These are phyloP conservation scores for Pyrrhoderma lamaoense DNA, from an alignment of 1,284 basidiomycete species.

Conservation along the genomic window DNA sequence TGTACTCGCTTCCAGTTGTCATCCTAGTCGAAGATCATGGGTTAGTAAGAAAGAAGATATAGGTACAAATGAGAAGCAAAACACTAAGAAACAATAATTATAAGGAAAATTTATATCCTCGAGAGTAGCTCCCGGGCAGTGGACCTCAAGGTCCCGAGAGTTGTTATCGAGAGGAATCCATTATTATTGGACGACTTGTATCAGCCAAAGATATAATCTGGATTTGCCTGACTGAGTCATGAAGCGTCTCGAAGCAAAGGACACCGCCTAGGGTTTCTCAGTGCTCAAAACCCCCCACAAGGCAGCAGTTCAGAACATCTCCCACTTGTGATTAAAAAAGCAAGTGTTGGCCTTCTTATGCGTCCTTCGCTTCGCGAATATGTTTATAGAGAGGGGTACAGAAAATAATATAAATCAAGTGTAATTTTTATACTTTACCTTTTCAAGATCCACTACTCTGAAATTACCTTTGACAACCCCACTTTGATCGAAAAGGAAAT, in stretches of 20 bases:
- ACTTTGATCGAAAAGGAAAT: slow-evolving; percentile 67
- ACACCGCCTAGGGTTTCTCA: slow-evolving; percentile 54
- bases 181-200: slow-evolving; percentile 83
- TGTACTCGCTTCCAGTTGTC: slow-evolving; percentile 60
- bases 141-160: slow-evolving; percentile 61
- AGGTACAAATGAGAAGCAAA: neutral
- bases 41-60: neutral
- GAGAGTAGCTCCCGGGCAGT: slow-evolving; percentile 79
- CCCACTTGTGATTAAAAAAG: slow-evolving; percentile 50
- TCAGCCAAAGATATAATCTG: slow-evolving; percentile 58
- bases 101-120: slow-evolving; percentile 48
- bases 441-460: slow-evolving; percentile 35
- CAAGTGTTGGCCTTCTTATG: slow-evolving; percentile 87
- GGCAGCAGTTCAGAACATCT: slow-evolving; percentile 26
- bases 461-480: slow-evolving; percentile 52
- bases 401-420: slow-evolving; percentile 16
- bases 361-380: too few species aligned
- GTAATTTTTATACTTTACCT: slow-evolving; percentile 43
- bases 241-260: slow-evolving; percentile 22
- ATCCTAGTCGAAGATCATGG: slow-evolving; percentile 33
- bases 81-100: slow-evolving; percentile 8
- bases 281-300: slow-evolving; percentile 20
- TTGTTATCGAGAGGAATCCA: slow-evolving; percentile 63
- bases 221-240: slow-evolving; percentile 26
- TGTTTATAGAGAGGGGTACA: neutral